phyloP scores from a whole-genome alignment of 2,329 filamentous ascomycete genomes.

The Trichoderma sp. region DNA sequence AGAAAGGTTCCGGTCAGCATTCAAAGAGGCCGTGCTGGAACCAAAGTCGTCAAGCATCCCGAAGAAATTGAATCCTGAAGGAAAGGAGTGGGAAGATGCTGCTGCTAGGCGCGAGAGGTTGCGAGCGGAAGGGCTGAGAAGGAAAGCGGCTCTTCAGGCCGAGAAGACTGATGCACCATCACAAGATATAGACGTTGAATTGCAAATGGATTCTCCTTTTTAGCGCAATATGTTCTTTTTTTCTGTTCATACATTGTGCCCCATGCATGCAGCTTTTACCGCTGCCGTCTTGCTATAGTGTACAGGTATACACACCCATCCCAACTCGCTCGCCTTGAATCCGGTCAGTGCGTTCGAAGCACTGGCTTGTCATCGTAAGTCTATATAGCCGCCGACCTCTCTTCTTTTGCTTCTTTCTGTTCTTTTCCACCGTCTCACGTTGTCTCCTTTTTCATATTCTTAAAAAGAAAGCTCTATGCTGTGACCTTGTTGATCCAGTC shows the following conservation, averaged over 20 bases:
- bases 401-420: not conserved
- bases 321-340: slow-evolving; percentile 19
- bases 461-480: slow-evolving; percentile 32
- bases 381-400: not conserved
- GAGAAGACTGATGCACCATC: slow-evolving; percentile 18
- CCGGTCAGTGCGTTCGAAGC: not conserved
- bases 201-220: slow-evolving; percentile 14
- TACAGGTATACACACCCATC: slow-evolving; percentile 29
- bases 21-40: slow-evolving; percentile 39
- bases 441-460: not conserved
- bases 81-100: slow-evolving; percentile 55
- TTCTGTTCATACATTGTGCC: slow-evolving; percentile 28
- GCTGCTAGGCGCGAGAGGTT: slow-evolving; percentile 54
- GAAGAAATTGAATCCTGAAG: slow-evolving; percentile 31
- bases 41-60: slow-evolving; percentile 24
- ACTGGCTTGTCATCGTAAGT: not conserved
- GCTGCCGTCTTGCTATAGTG: slow-evolving; percentile 32
- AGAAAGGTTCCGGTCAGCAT: slow-evolving; percentile 57
- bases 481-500: slow-evolving; percentile 84
- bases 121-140: slow-evolving; percentile 55
- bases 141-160: slow-evolving; percentile 44
- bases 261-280: slow-evolving; percentile 33
- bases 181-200: slow-evolving; percentile 23
- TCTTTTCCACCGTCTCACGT: not conserved
- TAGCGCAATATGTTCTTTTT: not conserved